Evolutionary conservation across 805 yeast species (phyloP).

Genomic region (Scheffersomyces stipitis): DNA sequence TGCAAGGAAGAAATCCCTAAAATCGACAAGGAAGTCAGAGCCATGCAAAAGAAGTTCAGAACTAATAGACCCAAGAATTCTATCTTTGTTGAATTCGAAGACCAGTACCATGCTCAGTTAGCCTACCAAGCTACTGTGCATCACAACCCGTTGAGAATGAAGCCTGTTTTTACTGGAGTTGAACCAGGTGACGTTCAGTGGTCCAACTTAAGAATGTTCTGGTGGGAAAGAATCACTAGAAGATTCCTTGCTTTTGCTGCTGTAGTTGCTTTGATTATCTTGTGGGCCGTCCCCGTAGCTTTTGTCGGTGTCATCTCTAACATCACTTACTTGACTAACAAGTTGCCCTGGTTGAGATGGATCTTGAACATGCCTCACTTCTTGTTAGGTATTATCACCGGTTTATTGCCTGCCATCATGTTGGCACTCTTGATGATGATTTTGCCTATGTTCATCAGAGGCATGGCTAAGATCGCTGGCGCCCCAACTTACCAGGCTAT

Average conservation of each 20-base stretch:
- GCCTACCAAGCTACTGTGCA: slow-evolving; percentile 65
- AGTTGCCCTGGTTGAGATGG: slow-evolving; percentile 73
- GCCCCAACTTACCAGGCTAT: slow-evolving; percentile 66
- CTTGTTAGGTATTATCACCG: slow-evolving; percentile 82
- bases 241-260: slow-evolving; percentile 50
- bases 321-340: slow-evolving; percentile 67
- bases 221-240: slow-evolving; percentile 75
- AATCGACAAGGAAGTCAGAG: slow-evolving; percentile 55
- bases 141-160: slow-evolving; percentile 64
- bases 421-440: slow-evolving; percentile 82
- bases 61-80: slow-evolving; percentile 68
- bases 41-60: slow-evolving; percentile 51
- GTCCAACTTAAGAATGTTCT: slow-evolving; percentile 71
- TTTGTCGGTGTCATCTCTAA: slow-evolving; percentile 94
- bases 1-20: slow-evolving; percentile 57
- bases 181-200: slow-evolving; percentile 65
- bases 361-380: slow-evolving; percentile 69
- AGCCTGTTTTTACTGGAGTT: slow-evolving; percentile 60
- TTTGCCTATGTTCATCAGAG: slow-evolving; percentile 80
- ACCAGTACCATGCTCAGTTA: slow-evolving; percentile 71
- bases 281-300: slow-evolving; percentile 93
- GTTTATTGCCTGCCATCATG: slow-evolving; percentile 79
- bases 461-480: slow-evolving; percentile 75
- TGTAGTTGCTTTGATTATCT: slow-evolving; percentile 53
- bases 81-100: slow-evolving; percentile 74